Evolutionary conservation across 345 rosid species (phyloP).

Genomic region (Dovyalis caffra): DNA sequence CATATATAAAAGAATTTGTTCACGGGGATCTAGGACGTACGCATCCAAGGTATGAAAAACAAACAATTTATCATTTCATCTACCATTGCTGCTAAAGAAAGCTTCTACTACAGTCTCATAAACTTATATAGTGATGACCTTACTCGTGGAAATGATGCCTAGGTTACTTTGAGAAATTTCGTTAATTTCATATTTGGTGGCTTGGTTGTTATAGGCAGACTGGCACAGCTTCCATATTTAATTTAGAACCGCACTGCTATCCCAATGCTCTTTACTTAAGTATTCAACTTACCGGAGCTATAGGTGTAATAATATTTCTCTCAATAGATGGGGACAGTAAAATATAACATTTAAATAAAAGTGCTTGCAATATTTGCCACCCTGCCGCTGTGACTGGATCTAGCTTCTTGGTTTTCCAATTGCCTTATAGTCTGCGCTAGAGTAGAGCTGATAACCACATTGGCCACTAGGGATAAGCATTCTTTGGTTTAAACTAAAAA

Average conservation of each 20-base stretch:
- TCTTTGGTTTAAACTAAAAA: too few species aligned
- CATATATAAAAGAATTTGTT: conserved; percentile 93
- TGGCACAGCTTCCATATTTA: not conserved
- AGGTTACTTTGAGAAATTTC: not conserved
- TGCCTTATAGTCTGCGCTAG: too few species aligned
- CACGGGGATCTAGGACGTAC: conserved; percentile 98
- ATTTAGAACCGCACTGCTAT: not conserved
- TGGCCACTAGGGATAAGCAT: too few species aligned
- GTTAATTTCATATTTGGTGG: not conserved
- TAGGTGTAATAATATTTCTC: too few species aligned
- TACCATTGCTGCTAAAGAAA: conserved; percentile 32
- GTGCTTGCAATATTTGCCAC: too few species aligned
- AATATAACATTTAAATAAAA: too few species aligned
- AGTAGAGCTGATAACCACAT: too few species aligned
- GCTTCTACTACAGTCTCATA: not conserved
- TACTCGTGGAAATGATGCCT: not conserved
- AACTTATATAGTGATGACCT: not conserved
- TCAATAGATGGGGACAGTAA: too few species aligned
- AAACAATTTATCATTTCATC: not conserved
- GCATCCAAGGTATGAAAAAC: conserved; percentile 62
- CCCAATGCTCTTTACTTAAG: not conserved
- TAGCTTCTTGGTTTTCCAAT: too few species aligned
- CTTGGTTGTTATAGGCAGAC: not conserved
- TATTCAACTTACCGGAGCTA: not conserved
- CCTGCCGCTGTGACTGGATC: too few species aligned